Base-by-base conservation (phyloP, 1,284 basidiomycete genomes). In the Cryptococcus sp. region DNA sequence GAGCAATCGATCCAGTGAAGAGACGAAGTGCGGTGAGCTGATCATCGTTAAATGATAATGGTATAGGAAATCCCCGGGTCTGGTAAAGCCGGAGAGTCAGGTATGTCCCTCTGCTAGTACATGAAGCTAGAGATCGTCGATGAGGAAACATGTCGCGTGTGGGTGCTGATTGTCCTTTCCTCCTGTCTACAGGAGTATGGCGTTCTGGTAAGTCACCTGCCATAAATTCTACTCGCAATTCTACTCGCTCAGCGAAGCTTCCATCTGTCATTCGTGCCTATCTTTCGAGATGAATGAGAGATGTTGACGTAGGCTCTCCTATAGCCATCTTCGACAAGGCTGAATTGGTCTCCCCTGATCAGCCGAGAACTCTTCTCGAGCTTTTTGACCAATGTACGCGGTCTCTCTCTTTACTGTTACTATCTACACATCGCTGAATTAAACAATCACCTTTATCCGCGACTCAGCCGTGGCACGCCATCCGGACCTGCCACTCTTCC, bases 381-480 rank as follows among this genome's bases (percentile, higher is more conserved):
- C 54, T 79, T 20, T 78, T 79, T 61, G 77, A 79, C 39, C 66
- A 75, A 52, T 69, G 77, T 78, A 47, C 50, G 75, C 66, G 39
- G 15, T 15, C 8, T 47, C 53, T 15, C 35, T 17, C 20, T n/a
- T 3, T 38, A 20, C 35, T 52, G 23, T 41, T 20, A 19, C 22
- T n/a, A 10, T 17, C 1, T 25, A 16, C 35, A n/a, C 41, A 54
- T 30, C 20, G n/a, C 22, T 30, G 46, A 20, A 7, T 41, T 2
- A 8, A 39, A 35, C 47, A 56, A 55, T 48, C 49, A 41, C 10
- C 38, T 10, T 22, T 45, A 19, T 19, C 38, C 30, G 5, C 20
- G n/a, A n/a, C 35, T 43, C 61, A 75, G 75, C 74, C 22, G 74
- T 73, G 39, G 70, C 66, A 13, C 61, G 70, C 23, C 68, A 75